Conservation (phyloP, 2,329 filamentous ascomycete species). For the Fusarium kyushuense region DNA sequence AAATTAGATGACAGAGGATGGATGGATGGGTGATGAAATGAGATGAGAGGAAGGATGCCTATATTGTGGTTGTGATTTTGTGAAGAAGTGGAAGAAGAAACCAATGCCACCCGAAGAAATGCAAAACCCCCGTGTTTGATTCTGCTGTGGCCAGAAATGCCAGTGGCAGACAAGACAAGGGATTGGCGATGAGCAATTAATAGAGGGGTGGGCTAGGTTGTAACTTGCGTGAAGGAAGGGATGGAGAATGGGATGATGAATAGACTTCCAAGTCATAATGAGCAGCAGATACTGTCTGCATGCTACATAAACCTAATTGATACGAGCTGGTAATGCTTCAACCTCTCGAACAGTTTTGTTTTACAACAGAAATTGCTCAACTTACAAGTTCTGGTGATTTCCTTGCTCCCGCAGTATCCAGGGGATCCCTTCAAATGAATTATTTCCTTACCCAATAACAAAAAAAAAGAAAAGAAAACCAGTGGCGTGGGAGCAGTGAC, state of each 20-base stretch:
- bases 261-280: constrained; percentile 33
- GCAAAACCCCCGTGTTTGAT: constrained; percentile 27
- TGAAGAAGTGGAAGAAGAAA: constrained; percentile 6
- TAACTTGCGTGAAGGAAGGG: constrained; percentile 6
- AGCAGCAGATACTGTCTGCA: constrained; percentile 15
- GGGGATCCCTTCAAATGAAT: constrained; percentile 24
- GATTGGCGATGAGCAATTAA: constrained; percentile 33
- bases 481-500: constrained; percentile 44
- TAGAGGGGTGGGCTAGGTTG: constrained; percentile 19
- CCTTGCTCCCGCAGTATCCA: constrained; percentile 12
- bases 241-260: constrained; percentile 18
- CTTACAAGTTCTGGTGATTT: constrained; percentile 16
- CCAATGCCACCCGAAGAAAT: constrained; percentile 33
- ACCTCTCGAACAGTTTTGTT: not conserved
- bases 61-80: not conserved
- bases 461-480: constrained; percentile 3
- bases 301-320: constrained; percentile 11
- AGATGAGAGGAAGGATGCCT: constrained; percentile 8
- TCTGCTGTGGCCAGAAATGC: constrained; percentile 34
- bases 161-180: constrained; percentile 32
- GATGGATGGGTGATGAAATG: constrained; percentile 21
- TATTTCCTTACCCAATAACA: constrained; percentile 27
- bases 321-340: not conserved
- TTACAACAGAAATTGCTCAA: constrained; percentile 9
- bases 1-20: constrained; percentile 38